phyloP scores from a whole-genome alignment of 306 rosid genomes.

The Adenanthera pavonina region DNA sequence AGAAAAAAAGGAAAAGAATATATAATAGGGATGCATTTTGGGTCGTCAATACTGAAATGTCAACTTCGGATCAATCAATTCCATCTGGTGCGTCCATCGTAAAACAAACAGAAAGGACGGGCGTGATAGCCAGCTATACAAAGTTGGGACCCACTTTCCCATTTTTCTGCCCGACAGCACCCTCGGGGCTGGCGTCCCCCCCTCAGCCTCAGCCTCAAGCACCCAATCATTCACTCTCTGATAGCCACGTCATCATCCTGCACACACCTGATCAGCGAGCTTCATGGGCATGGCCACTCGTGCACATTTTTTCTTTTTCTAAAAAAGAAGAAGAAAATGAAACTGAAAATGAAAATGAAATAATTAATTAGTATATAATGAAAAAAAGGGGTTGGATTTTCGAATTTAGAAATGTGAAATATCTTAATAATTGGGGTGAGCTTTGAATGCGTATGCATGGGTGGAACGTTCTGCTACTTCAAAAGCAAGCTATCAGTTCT shows the following conservation, averaged over 20 bases:
- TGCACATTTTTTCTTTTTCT: slow-evolving; percentile 1
- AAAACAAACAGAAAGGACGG: slow-evolving; percentile 38
- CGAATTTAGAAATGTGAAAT: background rate
- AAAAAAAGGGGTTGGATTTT: background rate
- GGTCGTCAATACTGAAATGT: slow-evolving; percentile 31
- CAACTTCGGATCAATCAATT: slow-evolving; percentile 31
- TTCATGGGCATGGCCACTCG: slow-evolving; percentile 33
- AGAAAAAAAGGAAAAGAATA: background rate
- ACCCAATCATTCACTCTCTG: slow-evolving; percentile 10
- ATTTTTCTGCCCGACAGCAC: slow-evolving; percentile 31
- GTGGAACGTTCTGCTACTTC: slow-evolving; percentile 47
- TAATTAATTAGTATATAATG: too few relatives aligned
- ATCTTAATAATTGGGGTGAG: background rate
- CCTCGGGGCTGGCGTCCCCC: slow-evolving; percentile 39
- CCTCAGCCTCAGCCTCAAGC: background rate
- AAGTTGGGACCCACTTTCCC: slow-evolving; percentile 27
- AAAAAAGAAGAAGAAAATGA: background rate
- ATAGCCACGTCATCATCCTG: slow-evolving; percentile 30
- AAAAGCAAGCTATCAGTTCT: slow-evolving; percentile 46
- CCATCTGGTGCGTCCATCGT: slow-evolving; percentile 33
- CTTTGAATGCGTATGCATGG: slow-evolving; percentile 41
- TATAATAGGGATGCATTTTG: background rate
- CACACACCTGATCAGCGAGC: slow-evolving; percentile 43
- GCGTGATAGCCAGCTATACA: slow-evolving; percentile 40
- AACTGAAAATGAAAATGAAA: too few relatives aligned